Evolutionary conservation across 2,329 filamentous ascomycete species (phyloP), one percentile per base, ranked within the genome.

Genomic region (Colletotrichum abscissum): DNA sequence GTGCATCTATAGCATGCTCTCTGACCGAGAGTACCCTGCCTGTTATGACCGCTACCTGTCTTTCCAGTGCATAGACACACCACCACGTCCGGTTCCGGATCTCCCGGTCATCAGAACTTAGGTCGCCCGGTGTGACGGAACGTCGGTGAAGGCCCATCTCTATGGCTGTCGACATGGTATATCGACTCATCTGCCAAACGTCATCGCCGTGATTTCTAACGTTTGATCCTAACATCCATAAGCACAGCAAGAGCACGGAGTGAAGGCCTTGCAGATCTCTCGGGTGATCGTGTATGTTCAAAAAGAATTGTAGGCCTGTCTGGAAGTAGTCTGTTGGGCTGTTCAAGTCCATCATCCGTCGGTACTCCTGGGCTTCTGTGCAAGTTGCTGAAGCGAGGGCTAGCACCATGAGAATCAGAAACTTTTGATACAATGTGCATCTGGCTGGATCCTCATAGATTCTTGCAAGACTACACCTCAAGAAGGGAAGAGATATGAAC

Each of bases 111-210:
- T 78, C 77, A 1, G 67, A 33, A 11, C 65, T 70, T 11, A 78
- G 76, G 24, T 52, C 49, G 8, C 75, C 75, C 71, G 75, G 74
- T 24, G 73, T 68, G 1, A 65, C 63, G 16, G 76, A 73, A 30
- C 77, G 77, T 2, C 77, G 76, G 52, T 78, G 77, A 5, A 78
- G 74, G 1, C 77, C 77, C 14, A 69, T 52, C 62, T 78, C 78
- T 33, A 78, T 74, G 4, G 77, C 78, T n/a, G 69, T 67, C 3
- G 78, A 79, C 78, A 79, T 79, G 30, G 75, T 65, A 11, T 79
- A 79, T 5, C 78, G 74, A 9, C 72, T 74, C 3, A 79, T 59
- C 4, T 79, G 78, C 78, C 78, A 79, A n/a, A 79, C 71, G 30
- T 79, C 77, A 28, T 78, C 72, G 6, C 76, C 76, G 12, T 73